Base-by-base conservation (phyloP, 805 yeast genomes). In the Ogataea pilisensis region DNA sequence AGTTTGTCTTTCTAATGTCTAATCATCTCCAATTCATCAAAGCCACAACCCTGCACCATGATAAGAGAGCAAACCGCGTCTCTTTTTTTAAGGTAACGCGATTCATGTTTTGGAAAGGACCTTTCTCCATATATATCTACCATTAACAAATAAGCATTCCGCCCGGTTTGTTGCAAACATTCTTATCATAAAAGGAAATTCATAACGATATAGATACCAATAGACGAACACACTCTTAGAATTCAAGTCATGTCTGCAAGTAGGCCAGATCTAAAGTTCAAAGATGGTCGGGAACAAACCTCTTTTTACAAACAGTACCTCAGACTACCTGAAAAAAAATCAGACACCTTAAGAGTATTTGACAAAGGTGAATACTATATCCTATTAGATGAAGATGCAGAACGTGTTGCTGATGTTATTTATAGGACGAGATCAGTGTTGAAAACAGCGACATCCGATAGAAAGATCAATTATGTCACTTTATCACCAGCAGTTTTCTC, bases 361-460 rank as follows among this genome's bases (percentile, higher is more conserved):
- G 95, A 89, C 57, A 78, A 80, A 45, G 82, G 82, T 34, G 95
- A 87, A 45, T 89, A 86, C 60, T 93, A 82, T 63, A 79, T 85
- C 3, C 81, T 78, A 1, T 70, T 88, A 17, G 76, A 73, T 34
- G 77, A 75, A 3, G 96, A 91, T 60, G 96, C 98, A 4, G 70
- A 72, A 33, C 72, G 79, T 42, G 85, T 88, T 22, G 96, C 97
- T 3, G 95, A 89, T 48, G 68, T 73, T 41, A 80, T 93, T 26
- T 91, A 87, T 65, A 85, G 83, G 50, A 88, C 98, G 0, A 78
- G 76, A 31, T 79, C 95, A 19, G 95, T 89, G 8, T 58, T 91
- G 42, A 91, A 91, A 56, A 49, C 53, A 0, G 53, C 58, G 40
- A 30, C 45, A 22, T 65, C 73, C 13, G 72, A 73, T 34, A 57